Percentiles rank a stretch among this genome's conserved stretches.
These are phyloP conservation scores for Rhizophora mangle DNA, from an alignment of 345 rosid species.

Conservation along the genomic window DNA sequence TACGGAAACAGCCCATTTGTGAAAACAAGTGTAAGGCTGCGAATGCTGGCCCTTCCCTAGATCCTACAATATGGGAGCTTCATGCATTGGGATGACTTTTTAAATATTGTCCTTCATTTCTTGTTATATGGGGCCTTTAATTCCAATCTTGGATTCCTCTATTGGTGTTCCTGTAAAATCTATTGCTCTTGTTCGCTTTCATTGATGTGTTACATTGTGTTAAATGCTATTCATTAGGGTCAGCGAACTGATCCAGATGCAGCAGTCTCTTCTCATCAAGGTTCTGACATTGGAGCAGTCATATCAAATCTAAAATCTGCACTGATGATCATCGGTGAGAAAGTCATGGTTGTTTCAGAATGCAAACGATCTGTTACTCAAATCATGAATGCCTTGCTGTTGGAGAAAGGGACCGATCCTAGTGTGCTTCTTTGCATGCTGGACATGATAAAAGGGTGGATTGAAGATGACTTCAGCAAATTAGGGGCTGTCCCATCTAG, in stretches of 20 bases:
- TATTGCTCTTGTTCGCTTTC: neutral
- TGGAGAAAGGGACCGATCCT: slow-evolving; percentile 90
- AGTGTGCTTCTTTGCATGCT: slow-evolving; percentile 89
- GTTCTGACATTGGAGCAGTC: slow-evolving; percentile 78
- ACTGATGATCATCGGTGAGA: slow-evolving; percentile 76
- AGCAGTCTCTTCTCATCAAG: slow-evolving; percentile 81
- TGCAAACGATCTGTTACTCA: slow-evolving; percentile 82
- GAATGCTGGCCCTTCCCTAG: too few relatives aligned
- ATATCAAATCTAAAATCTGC: slow-evolving; percentile 74
- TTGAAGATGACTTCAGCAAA: slow-evolving; percentile 73
- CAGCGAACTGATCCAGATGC: slow-evolving; percentile 86
- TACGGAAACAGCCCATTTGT: too few relatives aligned
- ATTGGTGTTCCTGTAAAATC: neutral
- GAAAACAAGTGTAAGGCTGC: too few relatives aligned
- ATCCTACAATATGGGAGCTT: too few relatives aligned
- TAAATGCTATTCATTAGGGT: slow-evolving; percentile 47
- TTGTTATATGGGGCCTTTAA: neutral
- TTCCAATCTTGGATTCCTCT: neutral
- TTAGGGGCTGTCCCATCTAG: slow-evolving; percentile 50
- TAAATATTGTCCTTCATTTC: neutral
- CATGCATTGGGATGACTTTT: too few relatives aligned
- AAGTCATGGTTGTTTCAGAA: slow-evolving; percentile 79
- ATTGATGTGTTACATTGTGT: neutral
- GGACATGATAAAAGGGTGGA: slow-evolving; percentile 86
- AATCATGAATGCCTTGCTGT: slow-evolving; percentile 71